phyloP scores from a whole-genome alignment of 495 filamentous ascomycete species.

The Letharia lupina region DNA sequence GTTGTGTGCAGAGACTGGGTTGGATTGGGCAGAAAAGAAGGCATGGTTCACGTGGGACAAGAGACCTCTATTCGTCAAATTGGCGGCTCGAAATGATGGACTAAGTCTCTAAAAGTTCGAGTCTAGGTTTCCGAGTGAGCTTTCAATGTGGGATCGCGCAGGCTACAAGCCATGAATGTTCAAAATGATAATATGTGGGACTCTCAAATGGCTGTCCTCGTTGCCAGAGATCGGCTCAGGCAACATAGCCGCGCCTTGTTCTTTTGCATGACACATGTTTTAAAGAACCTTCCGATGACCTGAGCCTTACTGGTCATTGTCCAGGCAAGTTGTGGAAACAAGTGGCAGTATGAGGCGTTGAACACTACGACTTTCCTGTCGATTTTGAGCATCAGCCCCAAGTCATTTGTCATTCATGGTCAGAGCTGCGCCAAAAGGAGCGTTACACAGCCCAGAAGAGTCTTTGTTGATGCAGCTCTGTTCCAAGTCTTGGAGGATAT shows the following conservation, averaged over 20 bases:
- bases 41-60: neutral
- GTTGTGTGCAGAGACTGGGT: neutral
- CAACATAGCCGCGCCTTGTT: neutral
- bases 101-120: neutral
- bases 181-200: neutral
- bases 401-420: neutral
- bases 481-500: neutral
- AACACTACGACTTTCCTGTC: neutral
- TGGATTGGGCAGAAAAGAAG: neutral
- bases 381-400: neutral
- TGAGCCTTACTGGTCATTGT: neutral
- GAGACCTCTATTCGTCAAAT: neutral
- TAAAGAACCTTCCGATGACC: neutral
- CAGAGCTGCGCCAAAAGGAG: neutral
- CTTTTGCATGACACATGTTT: neutral
- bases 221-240: neutral
- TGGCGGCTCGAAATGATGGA: neutral
- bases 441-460: no score
- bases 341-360: neutral
- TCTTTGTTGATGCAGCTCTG: neutral
- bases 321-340: neutral
- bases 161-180: neutral
- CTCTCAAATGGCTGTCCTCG: neutral
- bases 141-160: neutral
- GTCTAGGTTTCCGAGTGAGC: neutral